A percentile compares a stretch with the other conserved stretches of the same genome.
Conservation (phyloP, 2,329 filamentous ascomycete species). For the Lachnellula willkommii region DNA sequence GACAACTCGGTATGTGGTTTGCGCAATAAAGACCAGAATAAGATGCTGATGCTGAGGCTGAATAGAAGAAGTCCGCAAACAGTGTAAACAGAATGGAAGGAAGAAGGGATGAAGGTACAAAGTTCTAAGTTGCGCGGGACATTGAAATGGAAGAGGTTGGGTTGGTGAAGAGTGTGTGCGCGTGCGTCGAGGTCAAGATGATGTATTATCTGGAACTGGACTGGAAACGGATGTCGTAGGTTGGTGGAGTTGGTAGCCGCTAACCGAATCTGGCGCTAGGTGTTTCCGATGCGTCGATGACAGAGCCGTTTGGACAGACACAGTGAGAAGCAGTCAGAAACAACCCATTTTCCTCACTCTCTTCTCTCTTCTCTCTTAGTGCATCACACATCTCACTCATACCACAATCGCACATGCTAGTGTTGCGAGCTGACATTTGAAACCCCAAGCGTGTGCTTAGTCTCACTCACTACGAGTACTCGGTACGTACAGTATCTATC, state of each 20-base stretch:
- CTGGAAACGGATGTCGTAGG: no score
- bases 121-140: background rate
- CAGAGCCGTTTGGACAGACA: conserved; percentile 4
- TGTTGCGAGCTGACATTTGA: background rate
- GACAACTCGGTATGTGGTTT: background rate
- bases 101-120: conserved; percentile 5
- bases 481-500: no score
- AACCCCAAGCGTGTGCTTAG: no score
- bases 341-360: conserved; percentile 3
- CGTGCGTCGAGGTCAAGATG: conserved; percentile 10
- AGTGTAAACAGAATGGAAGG: conserved; percentile 15
- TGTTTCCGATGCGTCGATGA: background rate
- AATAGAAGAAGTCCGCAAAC: background rate
- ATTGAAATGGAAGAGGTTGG: conserved; percentile 19
- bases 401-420: background rate
- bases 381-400: background rate
- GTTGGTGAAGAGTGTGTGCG: conserved; percentile 10
- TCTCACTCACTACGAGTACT: no score
- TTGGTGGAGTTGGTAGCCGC: background rate
- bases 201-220: background rate
- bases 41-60: background rate
- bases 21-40: background rate
- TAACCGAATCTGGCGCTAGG: conserved; percentile 1
- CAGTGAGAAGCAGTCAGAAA: conserved; percentile 13
- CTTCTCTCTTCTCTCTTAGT: background rate